phyloP scores from a whole-genome alignment of 1,284 basidiomycete species.

The Volvariella surrecta region DNA sequence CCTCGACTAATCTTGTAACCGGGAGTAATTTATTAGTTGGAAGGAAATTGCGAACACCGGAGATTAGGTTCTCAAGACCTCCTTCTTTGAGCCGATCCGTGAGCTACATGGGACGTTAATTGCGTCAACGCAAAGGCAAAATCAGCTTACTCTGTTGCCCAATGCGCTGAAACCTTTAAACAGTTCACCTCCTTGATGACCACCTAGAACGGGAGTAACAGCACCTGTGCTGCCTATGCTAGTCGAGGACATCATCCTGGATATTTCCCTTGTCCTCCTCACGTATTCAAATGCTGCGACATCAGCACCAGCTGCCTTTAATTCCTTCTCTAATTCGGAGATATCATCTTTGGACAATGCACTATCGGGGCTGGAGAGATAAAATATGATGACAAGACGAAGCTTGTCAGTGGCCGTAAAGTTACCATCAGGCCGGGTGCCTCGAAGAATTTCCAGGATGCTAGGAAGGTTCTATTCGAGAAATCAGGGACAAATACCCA shows the following conservation, averaged over 20 bases:
- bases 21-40: conserved; percentile 93
- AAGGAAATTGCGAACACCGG: conserved; percentile 97
- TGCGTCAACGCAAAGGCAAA: neutral
- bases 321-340: conserved; percentile 78
- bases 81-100: conserved; percentile 93
- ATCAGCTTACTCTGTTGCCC: conserved; percentile 68
- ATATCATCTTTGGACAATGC: conserved; percentile 82
- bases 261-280: conserved; percentile 86
- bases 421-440: conserved; percentile 52
- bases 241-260: conserved; percentile 78
- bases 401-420: conserved; percentile 85
- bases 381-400: conserved; percentile 90
- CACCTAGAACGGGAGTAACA: conserved; percentile 70
- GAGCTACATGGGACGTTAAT: conserved; percentile 38
- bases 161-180: conserved; percentile 91
- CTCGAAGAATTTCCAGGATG: conserved; percentile 77
- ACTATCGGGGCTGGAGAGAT: conserved; percentile 79
- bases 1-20: conserved; percentile 89
- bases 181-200: conserved; percentile 65
- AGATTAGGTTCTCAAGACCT: conserved; percentile 91
- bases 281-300: conserved; percentile 90
- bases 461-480: conserved; percentile 18
- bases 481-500: conserved; percentile 2
- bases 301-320: conserved; percentile 76
- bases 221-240: conserved; percentile 28